A percentile compares a stretch with the other conserved stretches of the same genome.
Conservation (phyloP, 2,329 filamentous ascomycete species). For the Epichloe typhina region DNA sequence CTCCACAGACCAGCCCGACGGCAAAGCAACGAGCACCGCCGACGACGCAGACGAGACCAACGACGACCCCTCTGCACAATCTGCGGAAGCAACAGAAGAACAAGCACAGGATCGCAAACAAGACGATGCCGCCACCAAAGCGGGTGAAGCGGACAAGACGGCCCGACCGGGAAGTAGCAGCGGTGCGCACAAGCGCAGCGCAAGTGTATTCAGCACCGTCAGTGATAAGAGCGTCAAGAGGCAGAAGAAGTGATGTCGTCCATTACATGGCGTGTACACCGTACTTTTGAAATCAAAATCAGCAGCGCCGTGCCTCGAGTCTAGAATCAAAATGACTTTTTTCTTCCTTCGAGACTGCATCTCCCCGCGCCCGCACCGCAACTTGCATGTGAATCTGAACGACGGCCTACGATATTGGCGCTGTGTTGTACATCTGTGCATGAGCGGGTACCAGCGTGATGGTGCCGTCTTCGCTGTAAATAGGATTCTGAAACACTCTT, state of each 20-base stretch:
- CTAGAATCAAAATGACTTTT: not conserved
- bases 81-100: constrained; percentile 9
- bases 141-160: constrained; percentile 16
- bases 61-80: not conserved
- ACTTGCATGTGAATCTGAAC: too few species aligned
- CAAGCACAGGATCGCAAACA: not conserved
- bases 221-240: constrained; percentile 52
- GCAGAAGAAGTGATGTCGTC: constrained; percentile 33
- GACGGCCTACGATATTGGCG: too few species aligned
- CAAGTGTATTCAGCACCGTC: constrained; percentile 60
- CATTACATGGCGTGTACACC: constrained; percentile 9
- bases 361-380: too few species aligned
- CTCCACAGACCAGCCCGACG: constrained; percentile 9
- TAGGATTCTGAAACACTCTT: too few species aligned
- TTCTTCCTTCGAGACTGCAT: too few species aligned
- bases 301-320: constrained; percentile 7
- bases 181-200: constrained; percentile 58
- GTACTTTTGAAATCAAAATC: constrained; percentile 3
- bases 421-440: too few species aligned
- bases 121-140: not conserved
- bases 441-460: too few species aligned
- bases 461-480: too few species aligned
- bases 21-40: constrained; percentile 4
- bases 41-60: constrained; percentile 7
- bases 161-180: constrained; percentile 26